phyloP scores from a whole-genome alignment of 2,329 filamentous ascomycete genomes.

The Cercospora berteroae region DNA sequence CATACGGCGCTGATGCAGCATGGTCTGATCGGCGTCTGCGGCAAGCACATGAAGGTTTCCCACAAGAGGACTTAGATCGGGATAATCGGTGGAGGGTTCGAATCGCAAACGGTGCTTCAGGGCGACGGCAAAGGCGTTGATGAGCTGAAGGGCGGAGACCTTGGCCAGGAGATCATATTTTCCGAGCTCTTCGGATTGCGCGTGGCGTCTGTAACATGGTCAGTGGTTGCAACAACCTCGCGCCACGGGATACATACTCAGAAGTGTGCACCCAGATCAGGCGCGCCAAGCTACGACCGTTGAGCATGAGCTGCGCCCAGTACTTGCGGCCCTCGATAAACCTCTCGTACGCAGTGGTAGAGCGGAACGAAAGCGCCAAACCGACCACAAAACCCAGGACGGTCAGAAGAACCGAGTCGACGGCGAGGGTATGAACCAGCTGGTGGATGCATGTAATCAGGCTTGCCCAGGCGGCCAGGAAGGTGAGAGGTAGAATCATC shows the following conservation, averaged over 20 bases:
- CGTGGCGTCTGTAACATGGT: conserved; percentile 44
- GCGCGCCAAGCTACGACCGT: conserved; percentile 60
- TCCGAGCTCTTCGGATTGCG: conserved; percentile 45
- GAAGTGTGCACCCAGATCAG: conserved; percentile 77
- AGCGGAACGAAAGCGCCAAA: conserved; percentile 74
- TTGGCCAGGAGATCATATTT: conserved; percentile 71
- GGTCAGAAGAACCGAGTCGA: conserved; percentile 68
- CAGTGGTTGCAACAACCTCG: neutral
- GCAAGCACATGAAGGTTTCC: conserved; percentile 75
- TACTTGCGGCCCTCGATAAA: conserved; percentile 58
- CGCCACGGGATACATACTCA: conserved; percentile 41
- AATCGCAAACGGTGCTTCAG: conserved; percentile 82
- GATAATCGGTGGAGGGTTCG: conserved; percentile 75
- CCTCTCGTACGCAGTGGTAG: conserved; percentile 73
- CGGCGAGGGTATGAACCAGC: conserved; percentile 47
- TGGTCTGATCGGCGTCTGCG: conserved; percentile 53
- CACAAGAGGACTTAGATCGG: conserved; percentile 68
- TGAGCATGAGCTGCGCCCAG: conserved; percentile 59
- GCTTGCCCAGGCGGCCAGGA: conserved; percentile 65
- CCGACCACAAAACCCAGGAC: conserved; percentile 79
- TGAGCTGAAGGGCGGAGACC: conserved; percentile 70
- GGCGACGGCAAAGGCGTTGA: conserved; percentile 72
- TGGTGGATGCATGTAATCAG: conserved; percentile 59
- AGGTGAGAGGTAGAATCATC: conserved; percentile 66
- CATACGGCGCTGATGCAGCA: conserved; percentile 39